Base-by-base conservation (phyloP, 2,329 filamentous ascomycete genomes). In the Blumeriella jaapii region DNA sequence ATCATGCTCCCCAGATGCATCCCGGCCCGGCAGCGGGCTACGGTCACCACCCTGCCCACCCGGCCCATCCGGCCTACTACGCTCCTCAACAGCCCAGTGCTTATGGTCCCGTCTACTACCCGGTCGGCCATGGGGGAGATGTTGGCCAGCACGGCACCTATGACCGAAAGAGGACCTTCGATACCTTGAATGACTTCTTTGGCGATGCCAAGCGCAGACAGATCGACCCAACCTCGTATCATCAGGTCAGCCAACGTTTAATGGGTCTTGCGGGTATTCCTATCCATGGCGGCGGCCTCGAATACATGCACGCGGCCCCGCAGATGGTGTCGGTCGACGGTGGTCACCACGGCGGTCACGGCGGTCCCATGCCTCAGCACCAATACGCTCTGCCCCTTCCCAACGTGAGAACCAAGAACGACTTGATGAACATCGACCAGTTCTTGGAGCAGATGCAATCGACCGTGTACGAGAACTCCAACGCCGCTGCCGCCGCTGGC, bases 401-500 rank as follows among this genome's bases (percentile, higher is more conserved):
- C 30, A 93, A 86, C 52, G 70, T 93, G 37, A 78, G 89, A 54
- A 95, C 87, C 31, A 94, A 96, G 70, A 86, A 77, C 57, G 91
- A 98, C 57, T 68, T 98, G 27, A 67, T 93, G 57, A 86, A 93
- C 57, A 87, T 96, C 53, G 91, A 96, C 58, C 82, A 86, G 55
- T 83, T 96, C 58, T 73, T 98, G 36, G 86, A 94, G 61, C 85
- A 95, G 61, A 89, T 96, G 69, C 87, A 95, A 61, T 78, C 81
- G 46, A 95, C 89, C 29, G 85, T 96, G 31, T 96, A 96, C 56
- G 91, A 96, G 62, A 93, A 80, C 58, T 78, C 86, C 36, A 83
- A 78, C 50, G 79, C 86, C 32, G 79, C 85, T 19, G 83, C 84
- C 2, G 75, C 76, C 9, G 79, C 81, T 27, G 82, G 83, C 39